A percentile compares a stretch with the other conserved stretches of the same genome.
Evolutionary conservation across 305 asterid genomes (phyloP).

Genomic region (Fraxinus latifolia): DNA sequence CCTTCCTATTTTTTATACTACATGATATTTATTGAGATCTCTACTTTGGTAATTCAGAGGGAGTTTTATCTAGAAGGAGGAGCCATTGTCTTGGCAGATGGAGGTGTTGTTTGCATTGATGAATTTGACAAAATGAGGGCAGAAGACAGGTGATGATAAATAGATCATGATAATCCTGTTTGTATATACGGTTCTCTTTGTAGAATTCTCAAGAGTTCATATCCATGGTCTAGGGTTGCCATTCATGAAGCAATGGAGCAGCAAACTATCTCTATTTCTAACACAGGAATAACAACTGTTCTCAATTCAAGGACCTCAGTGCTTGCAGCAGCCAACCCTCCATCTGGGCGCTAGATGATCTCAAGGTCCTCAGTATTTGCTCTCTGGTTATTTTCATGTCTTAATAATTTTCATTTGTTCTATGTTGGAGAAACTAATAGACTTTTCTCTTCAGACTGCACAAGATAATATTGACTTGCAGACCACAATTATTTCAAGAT

Average conservation of each 20-base stretch:
- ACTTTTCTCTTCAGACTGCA: slow-evolving; percentile 65
- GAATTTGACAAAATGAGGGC: slow-evolving; percentile 98
- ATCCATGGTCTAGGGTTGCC: slow-evolving; percentile 74
- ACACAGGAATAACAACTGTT: slow-evolving; percentile 97
- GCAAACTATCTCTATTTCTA: slow-evolving; percentile 95
- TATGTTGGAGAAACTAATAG: slow-evolving; percentile 25
- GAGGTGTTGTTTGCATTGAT: slow-evolving; percentile 98
- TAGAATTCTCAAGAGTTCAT: slow-evolving; percentile 23
- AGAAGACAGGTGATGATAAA: slow-evolving; percentile 70
- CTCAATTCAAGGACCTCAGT: slow-evolving; percentile 98
- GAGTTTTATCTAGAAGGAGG: slow-evolving; percentile 99
- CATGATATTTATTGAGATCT: slow-evolving; percentile 21
- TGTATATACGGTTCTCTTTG: slow-evolving; percentile 7
- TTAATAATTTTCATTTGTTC: slow-evolving; percentile 4
- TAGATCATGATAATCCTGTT: slow-evolving; percentile 8
- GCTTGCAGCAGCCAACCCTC: slow-evolving; percentile 99
- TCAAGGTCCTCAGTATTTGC: slow-evolving; percentile 50
- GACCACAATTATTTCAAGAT: slow-evolving; percentile 96
- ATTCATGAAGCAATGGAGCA: slow-evolving; percentile 99
- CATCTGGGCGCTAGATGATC: slow-evolving; percentile 99
- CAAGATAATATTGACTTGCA: slow-evolving; percentile 98
- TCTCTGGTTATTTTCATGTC: neutral
- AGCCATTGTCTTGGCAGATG: slow-evolving; percentile 98
- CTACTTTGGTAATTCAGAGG: slow-evolving; percentile 48
- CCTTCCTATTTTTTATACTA: neutral